phyloP scores from a whole-genome alignment of 352 stramenopile genomes.

The Phytopythium helicoides region DNA sequence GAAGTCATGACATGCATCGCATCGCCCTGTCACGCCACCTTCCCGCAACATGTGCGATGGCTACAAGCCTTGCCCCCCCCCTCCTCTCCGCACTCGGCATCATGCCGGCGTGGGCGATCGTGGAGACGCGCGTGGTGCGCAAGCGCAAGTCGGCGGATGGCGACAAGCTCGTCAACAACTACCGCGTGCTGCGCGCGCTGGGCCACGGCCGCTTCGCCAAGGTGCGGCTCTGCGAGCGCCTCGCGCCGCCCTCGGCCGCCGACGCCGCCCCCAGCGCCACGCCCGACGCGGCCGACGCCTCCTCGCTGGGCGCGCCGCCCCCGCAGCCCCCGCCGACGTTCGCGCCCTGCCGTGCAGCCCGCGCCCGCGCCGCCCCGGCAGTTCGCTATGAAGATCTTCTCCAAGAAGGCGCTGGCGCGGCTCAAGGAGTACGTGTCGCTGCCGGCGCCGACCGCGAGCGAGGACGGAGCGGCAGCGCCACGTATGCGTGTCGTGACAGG shows the following conservation, averaged over 20 bases:
- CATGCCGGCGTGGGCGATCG: constrained; percentile 50
- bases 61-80: too few species aligned
- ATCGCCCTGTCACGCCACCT: too few species aligned
- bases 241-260: constrained; percentile 13
- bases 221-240: constrained; percentile 80
- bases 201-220: constrained; percentile 82
- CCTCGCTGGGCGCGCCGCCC: constrained; percentile 1
- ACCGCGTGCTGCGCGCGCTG: constrained; percentile 62
- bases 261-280: constrained; percentile 5
- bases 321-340: constrained; percentile 1
- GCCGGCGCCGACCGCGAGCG: constrained; percentile 4
- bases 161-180: constrained; percentile 80
- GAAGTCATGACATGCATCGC: too few species aligned
- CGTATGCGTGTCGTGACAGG: constrained; percentile 76
- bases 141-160: constrained; percentile 48
- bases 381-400: constrained; percentile 88
- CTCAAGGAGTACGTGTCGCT: constrained; percentile 78
- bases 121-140: constrained; percentile 50
- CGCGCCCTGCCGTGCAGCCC: constrained; percentile 1
- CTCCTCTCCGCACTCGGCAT: too few species aligned
- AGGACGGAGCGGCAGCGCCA: constrained; percentile 5
- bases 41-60: too few species aligned
- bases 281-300: neutral
- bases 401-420: constrained; percentile 65
- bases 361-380: constrained; percentile 16